Evolutionary conservation across 1,284 basidiomycete genomes (phyloP), one percentile per base, ranked within the genome.

Genomic region (Ustilago trichophora): DNA sequence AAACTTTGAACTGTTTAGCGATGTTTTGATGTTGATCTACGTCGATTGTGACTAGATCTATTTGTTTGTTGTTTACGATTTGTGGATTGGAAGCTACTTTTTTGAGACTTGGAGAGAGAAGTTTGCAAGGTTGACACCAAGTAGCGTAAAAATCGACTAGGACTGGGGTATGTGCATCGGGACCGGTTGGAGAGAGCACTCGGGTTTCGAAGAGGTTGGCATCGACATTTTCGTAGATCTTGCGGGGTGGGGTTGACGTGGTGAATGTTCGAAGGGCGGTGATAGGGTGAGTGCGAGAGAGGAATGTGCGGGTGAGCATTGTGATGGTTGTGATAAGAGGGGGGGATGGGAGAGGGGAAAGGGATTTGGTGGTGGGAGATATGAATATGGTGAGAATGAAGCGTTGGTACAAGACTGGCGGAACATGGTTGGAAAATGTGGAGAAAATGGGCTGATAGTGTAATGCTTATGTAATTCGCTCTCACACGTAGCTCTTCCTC

Each of bases 71-170:
- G 8, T 48, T 62, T 0, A 73, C 66, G 3, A 70, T 19, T 2
- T 51, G 46, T 2, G 69, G 63, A 7, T 56, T 34, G n/a, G 42
- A 43, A 0, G 66, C 72, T 5, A 74, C 53, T 21, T 72, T 72
- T 10, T 64, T 54, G 8, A 75, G 53, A 0, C 66, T 29, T 2
- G 72, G 72, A 4, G 72, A 73, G 35, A 77, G 75, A 32, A 75
- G 57, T 32, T 77, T 77, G 59, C 75, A 75, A 2, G 75, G 75
- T 35, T 68, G 63, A 31, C 75, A 76, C 74, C 74, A 76, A 16
- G 65, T 67, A 1, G 74, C 74, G 47, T 48, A 69, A 34, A 76
- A 76, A 49, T 76, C 74, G n/a, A 76, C 72, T 6, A 76, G 58
- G 1, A 76, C 51, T 4, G 55, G 58, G 1, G 48, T 56, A 1